Base-by-base conservation (phyloP, 768 basidiomycete species). In the Hypholoma sublateritium region DNA sequence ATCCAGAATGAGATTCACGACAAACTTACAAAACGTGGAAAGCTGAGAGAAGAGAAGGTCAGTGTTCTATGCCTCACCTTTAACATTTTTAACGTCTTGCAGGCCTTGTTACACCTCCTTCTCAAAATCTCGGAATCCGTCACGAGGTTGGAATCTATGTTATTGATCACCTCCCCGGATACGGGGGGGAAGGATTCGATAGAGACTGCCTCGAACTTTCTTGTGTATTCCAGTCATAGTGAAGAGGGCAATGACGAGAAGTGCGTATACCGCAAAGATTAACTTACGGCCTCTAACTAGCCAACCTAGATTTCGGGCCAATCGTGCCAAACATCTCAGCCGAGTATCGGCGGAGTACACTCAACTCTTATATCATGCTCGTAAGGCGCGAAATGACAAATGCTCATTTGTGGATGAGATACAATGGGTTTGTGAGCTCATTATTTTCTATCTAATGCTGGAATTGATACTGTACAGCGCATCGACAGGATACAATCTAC, bases 71-170 rank as follows among this genome's bases (percentile, higher is more conserved):
- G 17, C 17, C 16, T 36, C 21, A 45, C 24, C 21, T 2, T 24
- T 22, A 28, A 4, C 35, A 24, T 17, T 49, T 28, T 59, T 51
- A 53, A 55, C 37, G 7, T 39, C 50, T 52, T 21, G 42, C 63
- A 95, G 93, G 85, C 90, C 0, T 74, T 95, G 46, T 80, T 98
- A 17, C 89, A 95, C 62, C 79, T 95, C 12, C 80, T 98, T 4
- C 81, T 98, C 59, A 93, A 93, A 71, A 87, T 98, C 45, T 95
- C 95, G 24, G 97, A 98, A 64, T 93, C 92, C 14, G 82, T 96
- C 16, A 82, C 85, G 12, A 86, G 97, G 50, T 82, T 98, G 4
- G 97, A 99, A 69, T 87, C 85, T 5, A 79, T 99, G 21, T 79
- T 98, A 16, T 74, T 87, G 14, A 92, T 93, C 56, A 58, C 86